phyloP scores from a whole-genome alignment of 1,139 yeast genomes.

The Hanseniaspora sp. region DNA sequence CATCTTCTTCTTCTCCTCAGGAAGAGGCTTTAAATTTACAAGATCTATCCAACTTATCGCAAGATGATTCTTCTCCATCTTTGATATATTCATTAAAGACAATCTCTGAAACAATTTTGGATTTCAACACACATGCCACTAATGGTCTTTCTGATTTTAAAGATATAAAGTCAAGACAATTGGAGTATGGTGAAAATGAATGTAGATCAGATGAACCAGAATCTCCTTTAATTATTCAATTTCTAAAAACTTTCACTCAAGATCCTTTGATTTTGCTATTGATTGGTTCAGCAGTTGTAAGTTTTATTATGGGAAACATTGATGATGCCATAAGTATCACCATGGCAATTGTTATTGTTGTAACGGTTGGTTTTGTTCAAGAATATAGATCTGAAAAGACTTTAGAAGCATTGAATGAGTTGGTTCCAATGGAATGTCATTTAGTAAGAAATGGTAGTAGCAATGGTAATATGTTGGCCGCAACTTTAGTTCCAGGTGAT shows the following conservation, averaged over 20 bases:
- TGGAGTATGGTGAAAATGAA: slow-evolving; percentile 49
- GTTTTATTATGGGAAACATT: slow-evolving; percentile 81
- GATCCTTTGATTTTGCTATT: slow-evolving; percentile 79
- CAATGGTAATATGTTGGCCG: slow-evolving; percentile 62
- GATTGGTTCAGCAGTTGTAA: slow-evolving; percentile 75
- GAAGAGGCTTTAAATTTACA: slow-evolving; percentile 20
- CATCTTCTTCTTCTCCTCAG: not conserved
- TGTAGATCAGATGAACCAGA: slow-evolving; percentile 22
- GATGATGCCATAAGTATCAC: slow-evolving; percentile 89
- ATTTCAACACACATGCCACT: slow-evolving; percentile 48
- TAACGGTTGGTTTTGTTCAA: slow-evolving; percentile 90
- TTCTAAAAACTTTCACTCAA: slow-evolving; percentile 66
- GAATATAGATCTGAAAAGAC: slow-evolving; percentile 92
- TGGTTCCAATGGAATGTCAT: slow-evolving; percentile 91
- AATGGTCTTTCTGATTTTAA: slow-evolving; percentile 55
- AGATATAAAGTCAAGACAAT: slow-evolving; percentile 60
- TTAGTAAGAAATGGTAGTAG: slow-evolving; percentile 69
- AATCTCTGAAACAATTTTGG: slow-evolving; percentile 48
- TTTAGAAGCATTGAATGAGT: slow-evolving; percentile 74
- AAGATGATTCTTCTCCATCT: slow-evolving; percentile 27
- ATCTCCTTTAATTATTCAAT: slow-evolving; percentile 47
- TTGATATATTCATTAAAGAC: slow-evolving; percentile 43
- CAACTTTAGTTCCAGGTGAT: slow-evolving; percentile 87
- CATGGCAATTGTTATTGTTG: slow-evolving; percentile 78
- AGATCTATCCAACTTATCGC: slow-evolving; percentile 11